Percentiles rank a stretch among this genome's conserved stretches.
Conservation (phyloP, 2,329 filamentous ascomycete species). For the Aureobasidium namibiae region DNA sequence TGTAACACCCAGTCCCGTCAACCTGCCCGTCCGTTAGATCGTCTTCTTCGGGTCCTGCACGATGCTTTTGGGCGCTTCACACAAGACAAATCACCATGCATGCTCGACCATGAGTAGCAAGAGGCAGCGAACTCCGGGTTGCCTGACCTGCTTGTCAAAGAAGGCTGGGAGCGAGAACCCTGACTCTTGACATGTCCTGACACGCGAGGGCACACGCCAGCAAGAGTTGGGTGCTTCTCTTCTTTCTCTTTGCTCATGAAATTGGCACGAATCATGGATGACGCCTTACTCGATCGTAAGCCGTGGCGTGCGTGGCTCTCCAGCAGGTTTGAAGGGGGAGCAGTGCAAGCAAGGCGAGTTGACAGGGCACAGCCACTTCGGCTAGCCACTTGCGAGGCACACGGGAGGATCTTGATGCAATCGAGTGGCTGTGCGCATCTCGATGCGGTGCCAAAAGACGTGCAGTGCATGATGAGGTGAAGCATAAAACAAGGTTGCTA, state of each 20-base stretch:
- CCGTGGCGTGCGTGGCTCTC: constrained; percentile 1
- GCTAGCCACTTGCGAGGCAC: neutral
- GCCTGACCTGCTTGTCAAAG: constrained; percentile 2
- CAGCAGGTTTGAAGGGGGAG: neutral
- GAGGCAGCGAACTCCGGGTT: neutral
- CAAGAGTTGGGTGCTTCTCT: neutral
- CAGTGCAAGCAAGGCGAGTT: neutral
- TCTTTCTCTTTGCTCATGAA: neutral
- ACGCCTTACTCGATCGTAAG: neutral
- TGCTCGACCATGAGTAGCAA: neutral
- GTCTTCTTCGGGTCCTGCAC: neutral
- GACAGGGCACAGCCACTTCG: constrained; percentile 2
- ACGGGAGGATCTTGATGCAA: neutral
- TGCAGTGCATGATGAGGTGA: neutral
- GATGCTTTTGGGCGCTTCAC: constrained; percentile 4
- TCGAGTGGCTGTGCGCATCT: neutral
- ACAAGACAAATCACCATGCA: neutral
- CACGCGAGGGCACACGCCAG: constrained; percentile 3
- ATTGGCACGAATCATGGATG: neutral
- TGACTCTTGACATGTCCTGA: neutral
- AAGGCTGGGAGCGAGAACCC: neutral
- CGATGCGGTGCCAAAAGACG: neutral
- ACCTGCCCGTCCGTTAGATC: neutral
- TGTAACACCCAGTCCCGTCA: neutral
- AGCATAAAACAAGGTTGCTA: constrained; percentile 1